These are phyloP conservation scores for Neurospora sp. DNA, from an alignment of 495 filamentous ascomycete species.

Conservation along the genomic window DNA sequence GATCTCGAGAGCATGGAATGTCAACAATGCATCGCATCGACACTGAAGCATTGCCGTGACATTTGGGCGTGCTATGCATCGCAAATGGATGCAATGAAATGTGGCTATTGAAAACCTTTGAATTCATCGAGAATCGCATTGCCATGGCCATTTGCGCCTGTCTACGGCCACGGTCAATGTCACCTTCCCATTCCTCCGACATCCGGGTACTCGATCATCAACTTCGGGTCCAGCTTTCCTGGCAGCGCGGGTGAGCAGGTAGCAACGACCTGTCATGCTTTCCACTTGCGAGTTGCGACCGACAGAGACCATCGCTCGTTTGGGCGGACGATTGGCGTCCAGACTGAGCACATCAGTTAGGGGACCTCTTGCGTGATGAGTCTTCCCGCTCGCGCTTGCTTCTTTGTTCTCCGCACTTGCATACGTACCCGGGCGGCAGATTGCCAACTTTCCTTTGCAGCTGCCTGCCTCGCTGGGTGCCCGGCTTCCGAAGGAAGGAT, in stretches of 20 bases:
- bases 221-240: neutral
- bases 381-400: neutral
- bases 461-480: neutral
- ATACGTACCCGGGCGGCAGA: neutral
- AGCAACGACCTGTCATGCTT: neutral
- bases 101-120: neutral
- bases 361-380: neutral
- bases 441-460: neutral
- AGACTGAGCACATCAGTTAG: neutral
- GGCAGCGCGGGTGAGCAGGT: neutral
- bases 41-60: neutral
- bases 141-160: neutral
- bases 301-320: neutral
- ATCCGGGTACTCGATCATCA: neutral
- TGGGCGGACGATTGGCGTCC: neutral
- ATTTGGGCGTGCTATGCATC: neutral
- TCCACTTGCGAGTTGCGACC: neutral
- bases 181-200: neutral
- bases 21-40: neutral
- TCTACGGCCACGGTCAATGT: neutral
- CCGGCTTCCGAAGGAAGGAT: neutral
- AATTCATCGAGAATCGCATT: neutral
- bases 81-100: neutral
- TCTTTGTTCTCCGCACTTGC: neutral
- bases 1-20: neutral